Evolutionary conservation across 2,329 filamentous ascomycete genomes (phyloP), one percentile per base, ranked within the genome.

Genomic region (Hirsutella thompsonii): DNA sequence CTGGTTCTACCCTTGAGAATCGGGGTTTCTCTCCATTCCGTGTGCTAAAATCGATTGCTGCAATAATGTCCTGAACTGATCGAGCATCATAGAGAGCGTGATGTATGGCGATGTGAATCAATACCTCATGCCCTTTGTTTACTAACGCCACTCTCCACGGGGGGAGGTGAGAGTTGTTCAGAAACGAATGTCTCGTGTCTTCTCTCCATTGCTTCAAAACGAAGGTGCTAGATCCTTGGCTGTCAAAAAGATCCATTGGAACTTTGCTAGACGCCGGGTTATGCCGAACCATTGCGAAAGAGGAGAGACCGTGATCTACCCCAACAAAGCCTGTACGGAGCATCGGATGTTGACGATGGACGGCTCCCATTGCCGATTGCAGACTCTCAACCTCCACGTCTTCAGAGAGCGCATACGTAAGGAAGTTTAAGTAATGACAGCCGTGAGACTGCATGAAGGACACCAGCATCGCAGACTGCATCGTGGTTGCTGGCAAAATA

Each of bases 41-140:
- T 6, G 55, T 11, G 11, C 35, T 28, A 1, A 37, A 38, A 1
- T 51, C 47, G 11, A 94, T 64, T 48, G 82, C 74, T 0, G 64
- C 53, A 2, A 94, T 59, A 1, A 95, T 69, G 1, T 67, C 53
- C 3, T 74, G 66, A 10, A 95, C 62, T 8, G 86, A 88, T 33
- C 76, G 69, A 0, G 87, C 89, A 62, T 95, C 89, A 49, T 93
- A 95, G 0, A 95, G 64, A 1, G 84, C 83, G 60, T 95, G 89
- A 47, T 93, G 82, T 3, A 87, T 68, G 2, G 65, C 55, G 4
- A 78, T 46, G 37, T 70, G 62, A 58, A 72, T 67, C 2, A 38
- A 50, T 4, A 46, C 29, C 1, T 40, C 36, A 0, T 46, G 38
- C 0, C 52, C 41, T 1, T 45, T 36, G 3, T 64, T 48, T 0